Conservation (phyloP, 2,329 filamentous ascomycete genomes). For the Colletotrichum camelliae region DNA sequence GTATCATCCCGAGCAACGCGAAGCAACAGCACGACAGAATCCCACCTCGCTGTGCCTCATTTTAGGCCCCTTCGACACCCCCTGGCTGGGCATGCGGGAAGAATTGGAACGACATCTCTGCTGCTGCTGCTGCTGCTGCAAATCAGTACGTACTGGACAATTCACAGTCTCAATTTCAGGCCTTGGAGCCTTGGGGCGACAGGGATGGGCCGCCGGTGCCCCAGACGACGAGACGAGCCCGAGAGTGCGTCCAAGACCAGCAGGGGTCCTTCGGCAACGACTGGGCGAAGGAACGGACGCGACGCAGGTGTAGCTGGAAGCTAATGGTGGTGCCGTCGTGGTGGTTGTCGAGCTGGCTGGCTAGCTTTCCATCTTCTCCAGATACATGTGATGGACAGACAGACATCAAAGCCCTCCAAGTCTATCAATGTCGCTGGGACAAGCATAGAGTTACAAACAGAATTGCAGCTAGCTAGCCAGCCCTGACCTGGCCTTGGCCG, state of each 20-base stretch:
- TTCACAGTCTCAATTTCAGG: neutral
- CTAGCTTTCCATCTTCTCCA: neutral
- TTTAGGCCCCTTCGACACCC: neutral
- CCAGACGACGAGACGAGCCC: neutral
- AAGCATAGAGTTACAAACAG: neutral
- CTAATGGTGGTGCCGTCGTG: neutral
- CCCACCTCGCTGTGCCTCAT: neutral
- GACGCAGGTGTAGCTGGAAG: neutral
- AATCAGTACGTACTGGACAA: neutral
- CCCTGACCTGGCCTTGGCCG: neutral
- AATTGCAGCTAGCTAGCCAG: neutral
- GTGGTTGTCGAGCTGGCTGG: neutral
- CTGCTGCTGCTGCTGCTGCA: neutral
- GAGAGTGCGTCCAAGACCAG: neutral
- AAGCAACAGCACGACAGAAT: neutral
- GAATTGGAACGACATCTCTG: neutral
- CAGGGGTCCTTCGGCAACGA: conserved; percentile 2
- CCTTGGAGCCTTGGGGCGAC: neutral
- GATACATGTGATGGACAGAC: neutral
- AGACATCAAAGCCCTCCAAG: neutral
- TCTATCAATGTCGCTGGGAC: neutral
- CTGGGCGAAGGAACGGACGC: neutral
- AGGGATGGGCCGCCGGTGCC: neutral
- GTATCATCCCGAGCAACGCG: neutral
- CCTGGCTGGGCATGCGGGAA: neutral